Evolutionary conservation across 768 basidiomycete species (phyloP).

Genomic region (Ramaria rubella): DNA sequence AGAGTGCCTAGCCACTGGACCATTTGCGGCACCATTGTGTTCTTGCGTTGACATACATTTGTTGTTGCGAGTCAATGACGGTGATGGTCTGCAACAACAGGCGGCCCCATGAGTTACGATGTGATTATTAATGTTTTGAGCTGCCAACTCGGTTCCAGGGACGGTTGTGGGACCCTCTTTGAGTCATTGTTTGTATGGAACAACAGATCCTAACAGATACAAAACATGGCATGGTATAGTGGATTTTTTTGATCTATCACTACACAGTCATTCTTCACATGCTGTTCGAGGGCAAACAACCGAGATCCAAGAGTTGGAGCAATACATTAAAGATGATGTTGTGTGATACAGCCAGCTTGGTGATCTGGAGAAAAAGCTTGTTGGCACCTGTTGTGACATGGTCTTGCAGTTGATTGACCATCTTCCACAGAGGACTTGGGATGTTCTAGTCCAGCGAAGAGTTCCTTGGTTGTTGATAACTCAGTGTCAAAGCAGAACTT

Average conservation of each 20-base stretch:
- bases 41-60: no score
- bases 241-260: background rate
- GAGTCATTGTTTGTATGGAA: no score
- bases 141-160: no score
- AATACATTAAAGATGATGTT: slow-evolving; percentile 85
- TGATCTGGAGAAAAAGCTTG: slow-evolving; percentile 83
- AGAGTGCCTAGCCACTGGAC: no score
- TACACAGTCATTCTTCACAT: slow-evolving; percentile 93
- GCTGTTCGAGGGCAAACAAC: slow-evolving; percentile 85
- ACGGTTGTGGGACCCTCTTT: no score
- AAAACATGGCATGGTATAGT: no score
- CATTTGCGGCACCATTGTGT: no score
- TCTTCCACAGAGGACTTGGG: slow-evolving; percentile 66
- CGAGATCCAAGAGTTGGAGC: slow-evolving; percentile 70
- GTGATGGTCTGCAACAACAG: no score
- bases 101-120: no score
- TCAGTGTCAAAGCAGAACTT: slow-evolving; percentile 83
- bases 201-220: no score
- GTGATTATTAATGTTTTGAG: no score
- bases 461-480: slow-evolving; percentile 80
- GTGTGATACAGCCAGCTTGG: slow-evolving; percentile 69
- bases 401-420: slow-evolving; percentile 30
- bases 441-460: slow-evolving; percentile 77
- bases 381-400: slow-evolving; percentile 74
- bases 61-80: no score